Evolutionary conservation across 2,329 filamentous ascomycete genomes (phyloP).

Genomic region (Fusarium sp.): DNA sequence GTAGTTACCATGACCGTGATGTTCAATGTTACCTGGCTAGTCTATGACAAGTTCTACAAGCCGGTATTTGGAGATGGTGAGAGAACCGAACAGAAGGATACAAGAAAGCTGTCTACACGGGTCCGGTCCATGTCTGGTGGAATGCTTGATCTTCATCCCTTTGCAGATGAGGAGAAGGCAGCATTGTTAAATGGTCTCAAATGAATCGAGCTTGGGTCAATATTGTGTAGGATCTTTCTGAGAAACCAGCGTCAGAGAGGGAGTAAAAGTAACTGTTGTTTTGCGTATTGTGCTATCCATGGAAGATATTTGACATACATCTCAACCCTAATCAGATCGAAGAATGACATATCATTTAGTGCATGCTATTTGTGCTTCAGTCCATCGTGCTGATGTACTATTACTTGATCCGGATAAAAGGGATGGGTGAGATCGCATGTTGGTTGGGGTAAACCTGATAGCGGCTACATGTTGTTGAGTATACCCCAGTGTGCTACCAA

Average conservation of each 20-base stretch:
- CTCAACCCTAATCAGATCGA: background rate
- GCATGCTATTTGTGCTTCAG: background rate
- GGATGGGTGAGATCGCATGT: slow-evolving; percentile 21
- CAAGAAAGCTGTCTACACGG: slow-evolving; percentile 6
- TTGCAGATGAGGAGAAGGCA: slow-evolving; percentile 45
- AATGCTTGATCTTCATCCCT: slow-evolving; percentile 10
- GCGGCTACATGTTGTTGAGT: slow-evolving; percentile 38
- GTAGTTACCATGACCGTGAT: slow-evolving; percentile 61
- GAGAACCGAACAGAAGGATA: slow-evolving; percentile 59
- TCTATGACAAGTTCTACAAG: slow-evolving; percentile 62
- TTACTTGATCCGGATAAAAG: slow-evolving; percentile 10
- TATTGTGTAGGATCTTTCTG: background rate
- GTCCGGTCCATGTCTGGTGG: slow-evolving; percentile 15
- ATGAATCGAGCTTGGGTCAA: background rate
- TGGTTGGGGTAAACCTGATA: slow-evolving; percentile 41
- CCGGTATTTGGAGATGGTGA: slow-evolving; percentile 88
- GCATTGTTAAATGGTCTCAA: slow-evolving; percentile 28
- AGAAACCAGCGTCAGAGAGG: background rate
- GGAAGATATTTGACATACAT: background rate
- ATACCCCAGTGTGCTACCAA: slow-evolving; percentile 29
- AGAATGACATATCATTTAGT: background rate
- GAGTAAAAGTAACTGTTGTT: background rate
- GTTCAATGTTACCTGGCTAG: slow-evolving; percentile 62
- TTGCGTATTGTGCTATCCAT: background rate
- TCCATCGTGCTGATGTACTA: background rate